phyloP scores from a whole-genome alignment of 106 monocot genomes.

The Vanilla planifolia region DNA sequence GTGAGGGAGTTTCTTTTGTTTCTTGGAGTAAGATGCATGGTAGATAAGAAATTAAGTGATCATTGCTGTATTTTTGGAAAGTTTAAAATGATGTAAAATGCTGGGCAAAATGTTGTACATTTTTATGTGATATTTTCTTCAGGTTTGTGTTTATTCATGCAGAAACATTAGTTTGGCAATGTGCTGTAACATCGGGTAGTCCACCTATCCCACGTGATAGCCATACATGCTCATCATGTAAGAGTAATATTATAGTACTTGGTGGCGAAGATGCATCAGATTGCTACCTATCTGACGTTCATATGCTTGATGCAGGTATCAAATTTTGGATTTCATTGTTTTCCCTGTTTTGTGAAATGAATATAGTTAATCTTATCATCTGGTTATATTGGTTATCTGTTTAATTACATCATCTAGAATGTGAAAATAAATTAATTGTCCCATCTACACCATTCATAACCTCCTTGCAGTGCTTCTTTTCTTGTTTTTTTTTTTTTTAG shows the following conservation, averaged over 20 bases:
- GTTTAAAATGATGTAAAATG: too few relatives aligned
- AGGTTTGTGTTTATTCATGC: too few relatives aligned
- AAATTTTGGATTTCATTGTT: not conserved
- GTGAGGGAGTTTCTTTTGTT: too few relatives aligned
- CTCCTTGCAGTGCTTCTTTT: not conserved
- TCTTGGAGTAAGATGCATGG: too few relatives aligned
- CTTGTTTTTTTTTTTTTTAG: not conserved
- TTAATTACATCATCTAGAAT: not conserved
- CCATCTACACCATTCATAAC: not conserved
- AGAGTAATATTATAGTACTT: constrained; percentile 66
- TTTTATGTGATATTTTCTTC: too few relatives aligned
- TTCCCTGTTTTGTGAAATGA: not conserved
- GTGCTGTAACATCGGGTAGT: constrained; percentile 42
- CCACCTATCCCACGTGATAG: constrained; percentile 73
- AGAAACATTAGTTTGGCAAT: constrained; percentile 63
- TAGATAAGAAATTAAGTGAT: too few relatives aligned
- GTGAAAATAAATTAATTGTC: not conserved
- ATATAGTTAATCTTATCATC: not conserved
- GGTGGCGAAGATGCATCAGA: constrained; percentile 89
- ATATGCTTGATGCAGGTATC: constrained; percentile 71
- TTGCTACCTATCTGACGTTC: constrained; percentile 74
- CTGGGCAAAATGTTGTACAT: too few relatives aligned
- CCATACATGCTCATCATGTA: constrained; percentile 74
- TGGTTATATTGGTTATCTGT: not conserved
- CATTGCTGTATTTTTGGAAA: too few relatives aligned